phyloP scores from a whole-genome alignment of 176 grass and related monocot species.

The Dactylis glomerata region DNA sequence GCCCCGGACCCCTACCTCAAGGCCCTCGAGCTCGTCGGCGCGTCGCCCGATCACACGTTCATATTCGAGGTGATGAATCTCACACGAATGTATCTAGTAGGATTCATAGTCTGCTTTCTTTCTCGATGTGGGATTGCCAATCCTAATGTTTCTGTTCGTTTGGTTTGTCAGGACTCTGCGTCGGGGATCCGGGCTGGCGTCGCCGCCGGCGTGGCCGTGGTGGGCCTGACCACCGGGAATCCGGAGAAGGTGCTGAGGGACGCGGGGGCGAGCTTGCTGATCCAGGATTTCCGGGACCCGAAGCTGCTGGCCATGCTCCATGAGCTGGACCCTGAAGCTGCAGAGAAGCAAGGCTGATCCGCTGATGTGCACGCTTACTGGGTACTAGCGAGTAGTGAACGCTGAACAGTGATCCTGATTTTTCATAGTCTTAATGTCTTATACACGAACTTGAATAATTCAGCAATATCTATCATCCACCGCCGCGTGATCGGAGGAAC shows the following conservation, averaged over 20 bases:
- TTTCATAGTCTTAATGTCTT: not conserved
- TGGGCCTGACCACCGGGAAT: slow-evolving; percentile 62
- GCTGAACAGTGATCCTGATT: not conserved
- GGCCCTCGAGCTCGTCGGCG: slow-evolving; percentile 55
- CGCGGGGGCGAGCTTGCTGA: slow-evolving; percentile 65
- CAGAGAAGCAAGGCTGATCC: slow-evolving; percentile 23
- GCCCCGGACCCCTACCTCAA: slow-evolving; percentile 74
- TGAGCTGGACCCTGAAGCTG: slow-evolving; percentile 31
- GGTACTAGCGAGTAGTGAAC: not conserved
- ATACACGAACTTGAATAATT: not conserved
- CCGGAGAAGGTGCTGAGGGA: slow-evolving; percentile 57
- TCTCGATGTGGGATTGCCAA: not conserved
- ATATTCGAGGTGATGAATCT: slow-evolving; percentile 59
- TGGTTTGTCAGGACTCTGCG: slow-evolving; percentile 51
- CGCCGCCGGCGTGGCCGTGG: slow-evolving; percentile 68
- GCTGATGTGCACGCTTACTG: slow-evolving; percentile 7
- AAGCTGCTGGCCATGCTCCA: slow-evolving; percentile 41
- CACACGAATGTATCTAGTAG: not conserved
- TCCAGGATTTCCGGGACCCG: slow-evolving; percentile 55
- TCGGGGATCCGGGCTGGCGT: slow-evolving; percentile 71
- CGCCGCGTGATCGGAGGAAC: not conserved
- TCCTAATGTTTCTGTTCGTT: not conserved
- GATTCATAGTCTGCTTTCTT: not conserved
- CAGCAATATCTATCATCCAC: not conserved
- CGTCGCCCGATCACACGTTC: slow-evolving; percentile 63